Evolutionary conservation across 352 stramenopile genomes (phyloP), one percentile per base, ranked within the genome.

Genomic region (Phytophthora citricola): DNA sequence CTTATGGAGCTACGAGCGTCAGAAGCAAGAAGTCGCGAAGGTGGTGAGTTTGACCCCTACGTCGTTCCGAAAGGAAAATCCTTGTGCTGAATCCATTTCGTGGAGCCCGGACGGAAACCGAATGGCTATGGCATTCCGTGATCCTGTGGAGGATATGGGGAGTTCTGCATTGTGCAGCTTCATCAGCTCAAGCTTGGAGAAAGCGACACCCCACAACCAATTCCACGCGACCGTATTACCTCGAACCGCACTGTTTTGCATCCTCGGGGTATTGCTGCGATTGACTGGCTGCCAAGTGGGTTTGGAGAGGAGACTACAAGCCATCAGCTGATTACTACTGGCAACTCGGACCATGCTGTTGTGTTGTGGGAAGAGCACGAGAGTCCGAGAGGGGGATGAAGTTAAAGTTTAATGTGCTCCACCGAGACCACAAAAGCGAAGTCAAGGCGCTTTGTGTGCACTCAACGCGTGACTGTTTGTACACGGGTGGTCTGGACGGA

Each of bases 51-150:
- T 96, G 27, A 69, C 57, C 8, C 74, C 88, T 50, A 34, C 60
- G 5, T 90, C 85, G 9, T 91, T 96, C 43, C 88, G 88, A 0
- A 55, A 64, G n/a, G 80, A 90, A 2, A 82, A 66, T 54, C 69
- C 75, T 20, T 94, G 85, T 64, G 80, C 84, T 14, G 87, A 93
- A 58, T 81, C 77, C 32, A 89, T 94, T 15, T 74, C 79, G 40
- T 95, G 87, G 87, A 93, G 79, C 47, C 85, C 84, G 0, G 81
- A 92, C 39, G 83, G 85, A 45, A 76, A 91, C 36, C 86, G 87
- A 15, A 65, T 96, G 36, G 88, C 86, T 0, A 85, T 96, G 63
- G 85, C 79, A 41, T 96, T 96, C 54, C 84, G 86, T 5, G 86
- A 96, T 52, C 73, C 85, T 27, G 8, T 92, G 6, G 20, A 82